A percentile compares a stretch with the other conserved stretches of the same genome.
Conservation (phyloP, 2,329 filamentous ascomycete genomes). For the Hortaea werneckii region DNA sequence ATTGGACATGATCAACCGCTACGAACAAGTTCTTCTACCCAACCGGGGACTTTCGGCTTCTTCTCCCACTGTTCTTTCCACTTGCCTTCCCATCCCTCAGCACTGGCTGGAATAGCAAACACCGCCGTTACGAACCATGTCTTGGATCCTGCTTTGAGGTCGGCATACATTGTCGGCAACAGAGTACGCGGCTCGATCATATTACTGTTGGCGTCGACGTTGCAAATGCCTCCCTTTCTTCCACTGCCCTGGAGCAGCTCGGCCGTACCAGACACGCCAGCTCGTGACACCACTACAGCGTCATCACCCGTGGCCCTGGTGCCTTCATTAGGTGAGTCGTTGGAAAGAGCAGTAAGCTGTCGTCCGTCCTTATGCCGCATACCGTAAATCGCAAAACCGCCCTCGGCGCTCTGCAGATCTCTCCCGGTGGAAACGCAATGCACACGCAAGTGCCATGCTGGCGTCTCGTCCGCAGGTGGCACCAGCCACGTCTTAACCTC, state of each 20-base stretch:
- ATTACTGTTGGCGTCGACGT: slow-evolving; percentile 72
- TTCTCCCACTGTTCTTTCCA: slow-evolving; percentile 33
- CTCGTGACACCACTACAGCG: slow-evolving; percentile 25
- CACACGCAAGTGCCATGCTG: no score
- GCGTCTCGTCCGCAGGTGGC: no score
- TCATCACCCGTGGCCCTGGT: slow-evolving; percentile 24
- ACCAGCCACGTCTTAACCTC: no score
- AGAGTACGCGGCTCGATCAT: slow-evolving; percentile 61
- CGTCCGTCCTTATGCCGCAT: slow-evolving; percentile 50
- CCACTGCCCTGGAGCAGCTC: slow-evolving; percentile 32
- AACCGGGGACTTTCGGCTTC: slow-evolving; percentile 16
- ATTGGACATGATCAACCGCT: no score
- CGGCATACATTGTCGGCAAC: slow-evolving; percentile 58
- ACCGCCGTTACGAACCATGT: slow-evolving; percentile 51
- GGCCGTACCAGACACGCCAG: slow-evolving; percentile 39
- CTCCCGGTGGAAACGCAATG: no score
- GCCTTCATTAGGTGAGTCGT: slow-evolving; percentile 31
- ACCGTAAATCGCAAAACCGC: slow-evolving; percentile 60
- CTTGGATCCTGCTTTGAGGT: slow-evolving; percentile 45
- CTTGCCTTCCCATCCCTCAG: slow-evolving; percentile 40
- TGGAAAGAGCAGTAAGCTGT: slow-evolving; percentile 35
- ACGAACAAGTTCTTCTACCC: slow-evolving; percentile 9
- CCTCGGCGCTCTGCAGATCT: slow-evolving; percentile 60
- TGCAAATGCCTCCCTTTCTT: slow-evolving; percentile 48
- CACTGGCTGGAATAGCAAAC: slow-evolving; percentile 55